phyloP scores from a whole-genome alignment of 1,284 basidiomycete species.

The Rhodotorula sp. region DNA sequence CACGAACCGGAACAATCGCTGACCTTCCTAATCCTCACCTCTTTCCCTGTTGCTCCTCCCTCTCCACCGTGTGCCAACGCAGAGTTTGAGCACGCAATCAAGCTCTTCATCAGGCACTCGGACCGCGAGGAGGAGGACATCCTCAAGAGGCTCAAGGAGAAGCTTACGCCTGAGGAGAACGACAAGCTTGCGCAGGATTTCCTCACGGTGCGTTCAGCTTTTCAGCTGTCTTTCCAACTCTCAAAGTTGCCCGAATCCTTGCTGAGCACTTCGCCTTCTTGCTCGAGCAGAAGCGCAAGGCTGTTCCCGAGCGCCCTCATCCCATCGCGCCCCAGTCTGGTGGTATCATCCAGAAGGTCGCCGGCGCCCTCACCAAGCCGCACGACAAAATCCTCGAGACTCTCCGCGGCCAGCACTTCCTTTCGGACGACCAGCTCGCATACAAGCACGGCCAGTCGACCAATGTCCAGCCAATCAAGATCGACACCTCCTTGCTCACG shows the following conservation, averaged over 20 bases:
- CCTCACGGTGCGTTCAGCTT: slow-evolving; percentile 24
- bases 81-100: slow-evolving; percentile 37
- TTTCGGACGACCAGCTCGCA: slow-evolving; percentile 5
- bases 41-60: not conserved
- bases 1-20: not conserved
- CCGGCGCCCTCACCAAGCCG: slow-evolving; percentile 28
- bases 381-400: slow-evolving; percentile 34
- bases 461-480: slow-evolving; percentile 14
- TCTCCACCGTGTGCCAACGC: not conserved
- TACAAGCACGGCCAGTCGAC: slow-evolving; percentile 4
- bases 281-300: slow-evolving; percentile 17
- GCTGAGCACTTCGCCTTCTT: too few species aligned
- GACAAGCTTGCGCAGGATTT: slow-evolving; percentile 39
- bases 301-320: slow-evolving; percentile 43
- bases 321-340: slow-evolving; percentile 44
- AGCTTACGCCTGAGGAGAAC: slow-evolving; percentile 38
- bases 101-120: slow-evolving; percentile 42
- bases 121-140: slow-evolving; percentile 40
- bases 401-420: slow-evolving; percentile 9
- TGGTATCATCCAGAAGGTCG: slow-evolving; percentile 40
- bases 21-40: not conserved
- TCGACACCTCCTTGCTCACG: not conserved
- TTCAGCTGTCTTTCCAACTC: too few species aligned
- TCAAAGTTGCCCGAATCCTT: too few species aligned
- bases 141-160: slow-evolving; percentile 18